Evolutionary conservation across 73 alveolate genomes (phyloP).

Genomic region (Paramecium tetraurelia): DNA sequence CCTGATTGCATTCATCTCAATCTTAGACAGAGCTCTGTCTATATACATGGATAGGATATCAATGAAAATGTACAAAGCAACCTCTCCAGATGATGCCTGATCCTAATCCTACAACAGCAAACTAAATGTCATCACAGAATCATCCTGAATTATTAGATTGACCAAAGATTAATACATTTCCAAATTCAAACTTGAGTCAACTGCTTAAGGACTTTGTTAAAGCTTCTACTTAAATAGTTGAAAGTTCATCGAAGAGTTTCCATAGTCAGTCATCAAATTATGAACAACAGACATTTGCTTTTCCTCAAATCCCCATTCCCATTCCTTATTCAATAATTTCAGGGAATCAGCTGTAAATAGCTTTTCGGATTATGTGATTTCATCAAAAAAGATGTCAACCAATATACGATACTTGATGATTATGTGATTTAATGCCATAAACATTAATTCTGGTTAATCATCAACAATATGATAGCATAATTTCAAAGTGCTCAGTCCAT

Average conservation of each 20-base stretch:
- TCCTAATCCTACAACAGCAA: neutral
- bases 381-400: neutral
- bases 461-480: neutral
- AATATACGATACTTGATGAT: neutral
- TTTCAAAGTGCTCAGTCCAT: neutral
- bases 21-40: neutral
- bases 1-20: neutral
- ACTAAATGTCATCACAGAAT: neutral
- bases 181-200: neutral
- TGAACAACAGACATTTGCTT: neutral
- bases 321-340: neutral
- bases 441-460: neutral
- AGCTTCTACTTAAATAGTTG: neutral
- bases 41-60: neutral
- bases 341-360: neutral
- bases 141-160: neutral
- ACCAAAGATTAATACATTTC: neutral
- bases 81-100: slow-evolving; percentile 1
- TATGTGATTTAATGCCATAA: neutral
- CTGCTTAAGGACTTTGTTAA: neutral
- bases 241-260: neutral
- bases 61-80: neutral
- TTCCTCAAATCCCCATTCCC: neutral
- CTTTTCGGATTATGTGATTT: neutral
- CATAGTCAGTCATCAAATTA: neutral